phyloP scores from a whole-genome alignment of 805 yeast species.

The Kodamaea jinghongensis region DNA sequence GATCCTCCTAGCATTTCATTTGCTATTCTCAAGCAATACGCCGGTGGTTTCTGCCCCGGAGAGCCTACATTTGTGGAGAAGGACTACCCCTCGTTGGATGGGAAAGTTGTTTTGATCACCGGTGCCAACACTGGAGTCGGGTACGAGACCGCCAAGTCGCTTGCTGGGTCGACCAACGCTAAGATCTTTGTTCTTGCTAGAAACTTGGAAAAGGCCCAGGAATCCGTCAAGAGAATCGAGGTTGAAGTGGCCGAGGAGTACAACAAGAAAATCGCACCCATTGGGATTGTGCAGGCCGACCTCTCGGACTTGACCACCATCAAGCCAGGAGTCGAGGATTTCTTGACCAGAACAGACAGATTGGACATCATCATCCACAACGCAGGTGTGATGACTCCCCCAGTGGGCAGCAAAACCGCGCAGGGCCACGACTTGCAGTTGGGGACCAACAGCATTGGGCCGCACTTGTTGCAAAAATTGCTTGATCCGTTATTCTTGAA shows the following conservation, averaged over 20 bases:
- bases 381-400: conserved; percentile 38
- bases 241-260: conserved; percentile 17
- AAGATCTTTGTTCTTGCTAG: conserved; percentile 38
- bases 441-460: conserved; percentile 48
- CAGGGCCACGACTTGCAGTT: conserved; percentile 48
- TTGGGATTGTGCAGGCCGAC: conserved; percentile 7
- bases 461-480: conserved; percentile 41
- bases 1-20: too few species aligned
- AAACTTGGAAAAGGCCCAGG: conserved; percentile 27
- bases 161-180: conserved; percentile 28
- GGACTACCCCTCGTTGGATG: conserved; percentile 36
- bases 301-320: conserved; percentile 12
- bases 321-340: conserved; percentile 27
- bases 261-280: neutral
- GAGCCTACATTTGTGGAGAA: conserved; percentile 25
- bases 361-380: conserved; percentile 23
- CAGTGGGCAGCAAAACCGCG: conserved; percentile 30
- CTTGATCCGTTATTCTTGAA: conserved; percentile 36
- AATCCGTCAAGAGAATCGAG: conserved; percentile 24
- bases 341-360: conserved; percentile 10
- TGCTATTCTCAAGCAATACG: too few species aligned
- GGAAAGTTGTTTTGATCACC: conserved; percentile 38
- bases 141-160: conserved; percentile 26
- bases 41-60: too few species aligned
- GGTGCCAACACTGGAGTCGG: conserved; percentile 40